Evolutionary conservation across 106 monocot species (phyloP).

Genomic region (Gastrodia elata): DNA sequence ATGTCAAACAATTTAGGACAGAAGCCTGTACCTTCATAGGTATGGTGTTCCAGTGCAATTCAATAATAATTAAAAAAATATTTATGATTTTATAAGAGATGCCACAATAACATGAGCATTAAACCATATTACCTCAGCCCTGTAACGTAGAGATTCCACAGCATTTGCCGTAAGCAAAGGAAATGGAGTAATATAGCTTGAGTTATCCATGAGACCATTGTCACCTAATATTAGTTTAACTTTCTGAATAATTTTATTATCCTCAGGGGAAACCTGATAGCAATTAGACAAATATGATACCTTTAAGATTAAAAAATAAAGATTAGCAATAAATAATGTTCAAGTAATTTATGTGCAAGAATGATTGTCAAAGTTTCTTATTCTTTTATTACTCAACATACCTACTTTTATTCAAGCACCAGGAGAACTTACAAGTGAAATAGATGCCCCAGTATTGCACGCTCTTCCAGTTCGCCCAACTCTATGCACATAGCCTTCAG

Average conservation of each 20-base stretch:
- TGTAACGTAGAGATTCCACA: slow-evolving; percentile 80
- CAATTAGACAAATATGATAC: not conserved
- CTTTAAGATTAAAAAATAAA: not conserved
- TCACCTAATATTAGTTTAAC: slow-evolving; percentile 51
- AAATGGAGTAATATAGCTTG: slow-evolving; percentile 42
- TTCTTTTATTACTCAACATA: not conserved
- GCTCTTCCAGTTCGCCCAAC: slow-evolving; percentile 92
- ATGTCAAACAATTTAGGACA: not conserved
- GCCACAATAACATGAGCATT: not conserved
- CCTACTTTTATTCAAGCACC: not conserved
- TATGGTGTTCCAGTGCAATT: not conserved
- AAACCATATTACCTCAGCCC: slow-evolving; percentile 57
- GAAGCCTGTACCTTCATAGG: not conserved
- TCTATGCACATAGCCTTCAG: slow-evolving; percentile 83
- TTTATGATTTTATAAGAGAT: not conserved
- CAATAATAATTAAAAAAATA: not conserved
- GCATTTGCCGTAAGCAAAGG: slow-evolving; percentile 70
- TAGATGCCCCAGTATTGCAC: slow-evolving; percentile 59
- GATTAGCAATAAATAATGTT: not conserved
- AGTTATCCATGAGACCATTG: slow-evolving; percentile 27
- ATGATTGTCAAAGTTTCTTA: not conserved
- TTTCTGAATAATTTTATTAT: slow-evolving; percentile 44
- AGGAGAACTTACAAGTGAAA: slow-evolving; percentile 68
- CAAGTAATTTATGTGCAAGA: not conserved
- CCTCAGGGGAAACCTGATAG: slow-evolving; percentile 60